Percentiles rank a stretch among this genome's conserved stretches.
Evolutionary conservation across 2,329 filamentous ascomycete species (phyloP).

Genomic region (Periconia sp.): DNA sequence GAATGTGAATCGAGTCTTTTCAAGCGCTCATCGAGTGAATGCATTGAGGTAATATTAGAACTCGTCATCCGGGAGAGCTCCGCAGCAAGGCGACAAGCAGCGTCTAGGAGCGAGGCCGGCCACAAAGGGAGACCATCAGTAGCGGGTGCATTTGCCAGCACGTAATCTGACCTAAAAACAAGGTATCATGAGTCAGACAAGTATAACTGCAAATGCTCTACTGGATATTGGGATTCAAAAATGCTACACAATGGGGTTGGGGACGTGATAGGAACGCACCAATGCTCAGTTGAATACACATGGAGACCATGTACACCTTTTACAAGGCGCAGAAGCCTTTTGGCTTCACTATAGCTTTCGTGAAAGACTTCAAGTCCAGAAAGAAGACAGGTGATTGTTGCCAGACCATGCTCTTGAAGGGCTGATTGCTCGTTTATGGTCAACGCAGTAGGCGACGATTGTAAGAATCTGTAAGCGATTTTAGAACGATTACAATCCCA

Average conservation of each 20-base stretch:
- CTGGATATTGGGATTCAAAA: too few relatives aligned
- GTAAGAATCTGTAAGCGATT: constrained; percentile 3
- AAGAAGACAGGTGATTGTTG: constrained; percentile 9
- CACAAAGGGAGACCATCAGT: background rate
- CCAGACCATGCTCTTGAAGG: constrained; percentile 7
- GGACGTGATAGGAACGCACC: background rate
- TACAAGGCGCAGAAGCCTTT: constrained; percentile 8
- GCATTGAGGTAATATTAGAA: background rate
- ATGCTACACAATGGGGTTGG: too few relatives aligned
- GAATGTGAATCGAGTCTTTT: background rate
- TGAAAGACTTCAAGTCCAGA: constrained; percentile 7
- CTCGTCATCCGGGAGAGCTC: background rate
- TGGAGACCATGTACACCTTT: constrained; percentile 18
- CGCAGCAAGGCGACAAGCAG: constrained; percentile 1
- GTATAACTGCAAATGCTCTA: too few relatives aligned
- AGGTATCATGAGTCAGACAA: too few relatives aligned
- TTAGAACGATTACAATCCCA: background rate
- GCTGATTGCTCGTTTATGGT: constrained; percentile 2
- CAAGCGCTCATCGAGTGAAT: constrained; percentile 4
- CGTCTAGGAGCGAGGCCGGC: background rate
- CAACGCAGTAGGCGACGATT: background rate
- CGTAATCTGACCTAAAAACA: constrained; percentile 6
- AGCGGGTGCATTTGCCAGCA: constrained; percentile 2
- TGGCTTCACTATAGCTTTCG: background rate
- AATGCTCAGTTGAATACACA: constrained; percentile 17